Evolutionary conservation across 2,329 filamentous ascomycete species (phyloP).

Genomic region (Cercospora sp.): DNA sequence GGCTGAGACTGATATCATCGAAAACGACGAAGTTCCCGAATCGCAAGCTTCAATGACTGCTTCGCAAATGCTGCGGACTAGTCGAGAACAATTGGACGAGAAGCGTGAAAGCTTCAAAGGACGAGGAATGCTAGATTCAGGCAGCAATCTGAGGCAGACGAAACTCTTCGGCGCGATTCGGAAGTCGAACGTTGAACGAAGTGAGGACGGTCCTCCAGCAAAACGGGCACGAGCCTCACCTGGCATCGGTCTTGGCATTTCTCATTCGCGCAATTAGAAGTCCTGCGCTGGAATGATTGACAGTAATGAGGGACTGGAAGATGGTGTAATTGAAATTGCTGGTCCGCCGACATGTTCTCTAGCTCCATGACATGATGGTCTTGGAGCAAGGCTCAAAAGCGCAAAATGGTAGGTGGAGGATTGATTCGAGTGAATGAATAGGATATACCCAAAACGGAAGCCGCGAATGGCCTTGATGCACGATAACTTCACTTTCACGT

Average conservation of each 20-base stretch:
- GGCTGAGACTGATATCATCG: constrained; percentile 63
- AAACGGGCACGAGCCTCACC: constrained; percentile 54
- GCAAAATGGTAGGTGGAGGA: background rate
- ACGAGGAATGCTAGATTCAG: constrained; percentile 30
- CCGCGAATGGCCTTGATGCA: background rate
- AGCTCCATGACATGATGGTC: background rate
- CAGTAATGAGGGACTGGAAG: background rate
- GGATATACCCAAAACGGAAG: background rate
- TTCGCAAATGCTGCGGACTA: constrained; percentile 59
- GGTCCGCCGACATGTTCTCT: background rate
- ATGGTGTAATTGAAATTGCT: background rate
- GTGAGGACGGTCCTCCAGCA: constrained; percentile 37
- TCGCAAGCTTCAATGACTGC: constrained; percentile 78
- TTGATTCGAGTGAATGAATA: background rate
- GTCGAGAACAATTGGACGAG: constrained; percentile 45
- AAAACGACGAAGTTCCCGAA: constrained; percentile 64
- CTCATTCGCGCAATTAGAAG: constrained; percentile 27
- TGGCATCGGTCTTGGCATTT: constrained; percentile 34
- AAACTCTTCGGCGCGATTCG: constrained; percentile 64
- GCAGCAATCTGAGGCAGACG: constrained; percentile 50
- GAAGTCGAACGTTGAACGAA: constrained; percentile 52
- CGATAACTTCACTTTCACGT: constrained; percentile 7
- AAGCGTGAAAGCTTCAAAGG: constrained; percentile 43
- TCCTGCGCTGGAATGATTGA: background rate
- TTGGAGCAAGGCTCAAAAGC: background rate